Evolutionary conservation across 495 filamentous ascomycete species (phyloP).

Genomic region (Beverwykella pulmonaria): DNA sequence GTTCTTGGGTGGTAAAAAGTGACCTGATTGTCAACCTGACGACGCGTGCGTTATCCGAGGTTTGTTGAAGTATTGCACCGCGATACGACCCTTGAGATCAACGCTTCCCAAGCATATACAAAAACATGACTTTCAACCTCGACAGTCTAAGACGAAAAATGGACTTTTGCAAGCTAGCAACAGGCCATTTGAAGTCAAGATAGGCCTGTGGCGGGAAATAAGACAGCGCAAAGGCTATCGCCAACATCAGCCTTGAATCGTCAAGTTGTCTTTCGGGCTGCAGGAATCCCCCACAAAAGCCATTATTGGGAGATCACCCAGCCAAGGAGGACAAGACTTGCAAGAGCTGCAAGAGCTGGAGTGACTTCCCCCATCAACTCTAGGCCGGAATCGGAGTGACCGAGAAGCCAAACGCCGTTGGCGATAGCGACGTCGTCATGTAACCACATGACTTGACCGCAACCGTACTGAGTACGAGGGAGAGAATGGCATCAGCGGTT

Average conservation of each 20-base stretch:
- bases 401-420: neutral
- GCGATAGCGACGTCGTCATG: conserved; percentile 1
- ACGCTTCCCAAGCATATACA: neutral
- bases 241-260: conserved; percentile 22
- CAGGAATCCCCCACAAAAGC: neutral
- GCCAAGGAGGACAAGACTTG: conserved; percentile 9
- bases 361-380: neutral
- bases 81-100: neutral
- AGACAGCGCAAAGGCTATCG: conserved; percentile 4
- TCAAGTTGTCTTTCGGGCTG: conserved; percentile 6
- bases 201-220: conserved; percentile 19
- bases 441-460: neutral
- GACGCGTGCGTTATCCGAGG: conserved; percentile 13
- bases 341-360: conserved; percentile 1
- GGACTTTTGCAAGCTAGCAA: neutral
- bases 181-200: conserved; percentile 1
- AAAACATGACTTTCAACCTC: neutral
- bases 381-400: conserved; percentile 13
- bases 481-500: neutral
- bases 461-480: neutral
- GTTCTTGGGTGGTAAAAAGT: neutral
- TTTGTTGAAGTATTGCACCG: conserved; percentile 1
- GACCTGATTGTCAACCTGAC: neutral
- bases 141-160: neutral
- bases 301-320: conserved; percentile 15